Evolutionary conservation across 768 basidiomycete species (phyloP), one percentile per base, ranked within the genome.

Genomic region (Lactarius sp.): DNA sequence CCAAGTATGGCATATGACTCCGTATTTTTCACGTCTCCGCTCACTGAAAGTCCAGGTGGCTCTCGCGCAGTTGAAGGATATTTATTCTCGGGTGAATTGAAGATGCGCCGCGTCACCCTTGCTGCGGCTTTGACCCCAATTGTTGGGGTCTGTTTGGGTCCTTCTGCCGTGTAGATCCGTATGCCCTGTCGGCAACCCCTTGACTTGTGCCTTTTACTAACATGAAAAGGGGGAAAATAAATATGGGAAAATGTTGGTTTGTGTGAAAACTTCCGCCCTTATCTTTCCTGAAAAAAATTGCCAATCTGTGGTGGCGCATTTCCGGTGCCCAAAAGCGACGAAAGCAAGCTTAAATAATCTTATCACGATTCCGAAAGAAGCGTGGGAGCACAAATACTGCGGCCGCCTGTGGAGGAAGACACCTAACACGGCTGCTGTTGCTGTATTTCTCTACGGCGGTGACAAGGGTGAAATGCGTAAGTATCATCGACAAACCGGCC

Each of bases 31-130:
- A 27, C 12, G 14, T 33, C 34, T 49, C n/a, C 27, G 37, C 37
- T 64, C 16, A 59, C 27, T 18, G 42, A 34, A 47, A 14, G 4
- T 20, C 22, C 13, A 68, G 68, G 31, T 47, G 6, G 67, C 68
- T 14, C 59, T 68, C 37, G 36, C 41, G n/a, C 33, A 53, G n/a
- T 50, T 68, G 20, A 68, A 64, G 52, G 56, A 42, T 12, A 37
- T 49, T 39, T 68, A 64, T 64, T 13, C 55, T 3, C 50, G 56
- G 13, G 22, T 31, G 13, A 47, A 37, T 46, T 56, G 60, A 65
- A 10, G 41, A 18, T 13, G 20, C 4, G 47, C 47, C 3, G 16
- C 3, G 22, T 27, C 22, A 49, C 2, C 13, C n/a, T 27, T 3
- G 27, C 59, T 39, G 22, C 52, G 50, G 42, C 36, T 57, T 47